A percentile compares a stretch with the other conserved stretches of the same genome.
Conservation (phyloP, 257 asterid species). For the Nicotiana tomentosiformis region DNA sequence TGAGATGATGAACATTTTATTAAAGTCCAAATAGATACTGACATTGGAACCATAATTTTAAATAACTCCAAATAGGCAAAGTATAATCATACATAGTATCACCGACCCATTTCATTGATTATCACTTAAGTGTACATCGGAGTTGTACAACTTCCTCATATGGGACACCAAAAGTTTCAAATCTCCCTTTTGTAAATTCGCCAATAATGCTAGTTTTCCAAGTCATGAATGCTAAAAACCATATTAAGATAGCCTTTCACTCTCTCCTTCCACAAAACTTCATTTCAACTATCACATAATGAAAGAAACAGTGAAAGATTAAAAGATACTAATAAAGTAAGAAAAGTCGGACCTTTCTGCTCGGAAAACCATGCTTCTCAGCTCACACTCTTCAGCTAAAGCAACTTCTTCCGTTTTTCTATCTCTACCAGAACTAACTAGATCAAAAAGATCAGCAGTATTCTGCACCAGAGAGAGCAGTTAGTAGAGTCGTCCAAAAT, state of each 20-base stretch:
- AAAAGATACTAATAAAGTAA: neutral
- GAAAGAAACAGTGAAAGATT: neutral
- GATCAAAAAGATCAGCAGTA: conserved; percentile 81
- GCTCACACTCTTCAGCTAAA: conserved; percentile 76
- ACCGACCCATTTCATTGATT: neutral
- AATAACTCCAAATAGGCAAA: neutral
- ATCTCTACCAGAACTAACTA: conserved; percentile 93
- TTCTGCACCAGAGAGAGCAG: conserved; percentile 43
- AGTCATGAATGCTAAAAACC: neutral
- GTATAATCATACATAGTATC: neutral
- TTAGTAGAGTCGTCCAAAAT: conserved; percentile 15
- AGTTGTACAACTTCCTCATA: conserved; percentile 1
- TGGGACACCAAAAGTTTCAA: neutral
- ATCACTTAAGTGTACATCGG: neutral
- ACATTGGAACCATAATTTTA: neutral
- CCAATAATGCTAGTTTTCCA: neutral
- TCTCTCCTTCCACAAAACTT: neutral
- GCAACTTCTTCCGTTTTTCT: conserved; percentile 80
- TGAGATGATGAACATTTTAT: neutral
- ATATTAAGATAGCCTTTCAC: neutral
- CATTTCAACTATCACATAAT: neutral
- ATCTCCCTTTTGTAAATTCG: neutral
- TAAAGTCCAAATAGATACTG: neutral
- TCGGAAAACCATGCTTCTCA: conserved; percentile 59
- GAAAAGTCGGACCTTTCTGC: conserved; percentile 69